Evolutionary conservation across 139 green algal species (phyloP).

Genomic region (Tetraselmis chui): DNA sequence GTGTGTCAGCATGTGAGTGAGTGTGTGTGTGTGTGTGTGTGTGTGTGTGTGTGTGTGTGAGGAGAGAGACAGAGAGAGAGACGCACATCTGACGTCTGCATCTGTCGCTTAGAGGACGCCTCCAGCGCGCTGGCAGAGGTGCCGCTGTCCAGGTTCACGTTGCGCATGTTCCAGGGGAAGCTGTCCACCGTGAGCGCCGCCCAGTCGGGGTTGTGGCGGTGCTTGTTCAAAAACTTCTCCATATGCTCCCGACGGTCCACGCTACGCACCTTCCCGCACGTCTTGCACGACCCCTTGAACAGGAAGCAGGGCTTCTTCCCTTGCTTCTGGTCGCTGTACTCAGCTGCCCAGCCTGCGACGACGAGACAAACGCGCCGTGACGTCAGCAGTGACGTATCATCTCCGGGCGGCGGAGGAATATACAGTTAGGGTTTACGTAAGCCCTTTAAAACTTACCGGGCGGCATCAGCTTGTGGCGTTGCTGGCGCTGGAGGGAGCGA

Average conservation of each 20-base stretch:
- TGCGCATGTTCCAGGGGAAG: neutral
- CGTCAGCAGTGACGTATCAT: too few relatives aligned
- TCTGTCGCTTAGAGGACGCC: too few relatives aligned
- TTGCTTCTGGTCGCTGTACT: neutral
- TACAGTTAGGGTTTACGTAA: too few relatives aligned
- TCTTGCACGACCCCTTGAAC: neutral
- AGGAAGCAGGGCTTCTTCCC: neutral
- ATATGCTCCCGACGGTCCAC: neutral
- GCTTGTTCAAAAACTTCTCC: neutral
- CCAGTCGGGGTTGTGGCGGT: neutral
- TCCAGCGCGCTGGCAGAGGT: neutral
- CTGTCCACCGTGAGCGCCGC: neutral
- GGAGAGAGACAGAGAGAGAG: too few relatives aligned
- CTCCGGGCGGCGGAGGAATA: too few relatives aligned
- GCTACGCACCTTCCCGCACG: neutral
- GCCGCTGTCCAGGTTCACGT: neutral
- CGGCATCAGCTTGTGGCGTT: neutral
- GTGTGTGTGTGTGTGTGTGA: too few relatives aligned
- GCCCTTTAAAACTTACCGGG: too few relatives aligned
- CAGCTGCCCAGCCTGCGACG: neutral
- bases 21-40: too few relatives aligned
- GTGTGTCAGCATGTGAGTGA: too few relatives aligned
- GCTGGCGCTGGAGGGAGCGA: neutral
- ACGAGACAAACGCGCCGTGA: too few relatives aligned
- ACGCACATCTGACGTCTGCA: too few relatives aligned